phyloP scores from a whole-genome alignment of 140 eudicot genomes.

The Cichorium intybus region DNA sequence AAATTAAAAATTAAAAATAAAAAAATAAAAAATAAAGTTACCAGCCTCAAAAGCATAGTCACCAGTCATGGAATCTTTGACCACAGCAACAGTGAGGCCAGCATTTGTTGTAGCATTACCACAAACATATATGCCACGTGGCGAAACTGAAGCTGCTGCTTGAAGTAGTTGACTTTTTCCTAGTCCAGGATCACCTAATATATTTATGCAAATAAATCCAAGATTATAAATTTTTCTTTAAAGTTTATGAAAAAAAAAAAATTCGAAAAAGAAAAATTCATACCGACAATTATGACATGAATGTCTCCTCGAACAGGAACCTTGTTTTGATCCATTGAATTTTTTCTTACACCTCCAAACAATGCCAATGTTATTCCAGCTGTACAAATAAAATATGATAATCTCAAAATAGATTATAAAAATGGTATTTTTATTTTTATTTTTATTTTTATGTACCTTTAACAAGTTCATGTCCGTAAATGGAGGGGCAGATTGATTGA shows the following conservation, averaged over 20 bases:
- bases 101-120: conserved; percentile 98
- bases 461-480: conserved; percentile 97
- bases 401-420: neutral
- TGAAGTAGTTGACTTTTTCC: conserved; percentile 97
- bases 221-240: neutral
- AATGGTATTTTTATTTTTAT: too few relatives aligned
- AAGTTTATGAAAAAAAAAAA: too few relatives aligned
- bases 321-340: conserved; percentile 93
- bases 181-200: conserved; percentile 93
- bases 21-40: conserved; percentile 24
- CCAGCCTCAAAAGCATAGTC: conserved; percentile 99
- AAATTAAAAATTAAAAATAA: neutral
- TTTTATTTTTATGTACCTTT: conserved; percentile 56
- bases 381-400: conserved; percentile 24
- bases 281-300: conserved; percentile 91
- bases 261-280: conserved; percentile 13
- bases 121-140: conserved; percentile 95
- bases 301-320: conserved; percentile 99
- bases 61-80: conserved; percentile 87
- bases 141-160: conserved; percentile 97
- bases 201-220: neutral
- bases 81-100: conserved; percentile 98
- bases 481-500: conserved; percentile 95
- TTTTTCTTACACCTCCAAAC: conserved; percentile 93
- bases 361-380: conserved; percentile 88